Evolutionary conservation across 1,139 yeast genomes (phyloP).

Genomic region (Petasospora fabianii): DNA sequence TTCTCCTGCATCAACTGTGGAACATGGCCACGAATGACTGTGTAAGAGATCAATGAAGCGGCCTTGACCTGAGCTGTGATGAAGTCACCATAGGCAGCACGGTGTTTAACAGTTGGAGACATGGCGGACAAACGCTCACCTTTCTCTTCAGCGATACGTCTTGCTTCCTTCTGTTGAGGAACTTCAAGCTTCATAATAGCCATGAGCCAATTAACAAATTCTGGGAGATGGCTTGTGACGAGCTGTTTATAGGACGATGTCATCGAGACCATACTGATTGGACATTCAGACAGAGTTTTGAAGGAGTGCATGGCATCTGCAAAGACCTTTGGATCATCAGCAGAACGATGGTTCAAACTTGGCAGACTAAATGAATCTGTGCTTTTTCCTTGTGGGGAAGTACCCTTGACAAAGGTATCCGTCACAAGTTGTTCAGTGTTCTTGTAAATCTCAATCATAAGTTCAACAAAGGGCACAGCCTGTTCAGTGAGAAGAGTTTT

Average conservation of each 20-base stretch:
- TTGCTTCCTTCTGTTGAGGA: constrained; percentile 65
- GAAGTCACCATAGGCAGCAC: constrained; percentile 83
- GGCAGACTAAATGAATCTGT: constrained; percentile 44
- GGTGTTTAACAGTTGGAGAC: constrained; percentile 69
- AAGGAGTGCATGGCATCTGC: constrained; percentile 68
- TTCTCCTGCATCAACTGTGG: constrained; percentile 57
- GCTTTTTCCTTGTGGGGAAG: constrained; percentile 29
- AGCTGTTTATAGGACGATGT: constrained; percentile 82
- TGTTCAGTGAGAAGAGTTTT: constrained; percentile 64
- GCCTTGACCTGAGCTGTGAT: constrained; percentile 96
- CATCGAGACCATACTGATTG: constrained; percentile 90
- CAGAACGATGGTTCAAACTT: constrained; percentile 27
- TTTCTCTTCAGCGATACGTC: constrained; percentile 52
- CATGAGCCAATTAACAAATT: constrained; percentile 79
- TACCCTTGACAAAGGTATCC: constrained; percentile 47
- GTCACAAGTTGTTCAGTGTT: constrained; percentile 76
- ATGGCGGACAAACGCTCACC: constrained; percentile 52
- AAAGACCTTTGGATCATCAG: constrained; percentile 26
- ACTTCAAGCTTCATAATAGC: constrained; percentile 76
- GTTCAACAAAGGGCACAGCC: constrained; percentile 74
- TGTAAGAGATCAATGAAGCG: constrained; percentile 91
- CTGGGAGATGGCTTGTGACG: constrained; percentile 67
- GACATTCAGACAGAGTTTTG: constrained; percentile 93
- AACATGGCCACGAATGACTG: constrained; percentile 80
- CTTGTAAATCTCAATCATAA: constrained; percentile 73